Evolutionary conservation across 106 monocot species (phyloP), one percentile per base, ranked within the genome.

Genomic region (Allium fistulosum): DNA sequence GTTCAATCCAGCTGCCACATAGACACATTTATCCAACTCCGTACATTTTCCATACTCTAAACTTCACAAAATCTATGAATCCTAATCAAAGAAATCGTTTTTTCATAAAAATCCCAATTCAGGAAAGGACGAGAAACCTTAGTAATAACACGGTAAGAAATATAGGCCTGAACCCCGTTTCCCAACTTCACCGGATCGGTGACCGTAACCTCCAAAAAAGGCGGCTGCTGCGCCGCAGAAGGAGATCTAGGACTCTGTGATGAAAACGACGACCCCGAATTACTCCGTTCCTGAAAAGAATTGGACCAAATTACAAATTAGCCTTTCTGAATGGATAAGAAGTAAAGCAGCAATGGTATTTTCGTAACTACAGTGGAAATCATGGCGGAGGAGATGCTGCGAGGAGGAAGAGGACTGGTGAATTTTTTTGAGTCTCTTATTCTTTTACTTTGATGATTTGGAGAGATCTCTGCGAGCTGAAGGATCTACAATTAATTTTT

Each of bases 181-280:
- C 97, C 97, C 53, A 92, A 77, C 81, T 99, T 99, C 68, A 92
- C 97, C 46, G 97, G 97, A 48, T 99, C 97, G 8, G 84, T 92
- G 49, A 99, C 92, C 53, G 89, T 83, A 49, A 99, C 78, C 12
- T 73, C 72, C 14, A 92, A 79, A 46, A 99, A 99, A 37, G 89
- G 83, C 58, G 58, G 68, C 68, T 27, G 57, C 49, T 61, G 28
- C 50, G 81, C 69, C 48, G 80, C 76, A 53, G 95, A 91, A 76
- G 81, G 70, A 61, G 94, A 88, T 81, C 86, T 88, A 71, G 83
- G 88, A 16, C 77, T 74, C 7, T 80, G 53, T 48, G 82, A 51
- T 14, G 81, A 80, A 37, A 37, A 37, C 37, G 37, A 37, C 37
- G 37, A 37, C 49, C 71, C 74, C 67, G 81, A 61, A 11, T 63